Percentiles rank a stretch among this genome's conserved stretches.
Evolutionary conservation across 2,329 filamentous ascomycete species (phyloP).

Genomic region (Epichloe baconii): DNA sequence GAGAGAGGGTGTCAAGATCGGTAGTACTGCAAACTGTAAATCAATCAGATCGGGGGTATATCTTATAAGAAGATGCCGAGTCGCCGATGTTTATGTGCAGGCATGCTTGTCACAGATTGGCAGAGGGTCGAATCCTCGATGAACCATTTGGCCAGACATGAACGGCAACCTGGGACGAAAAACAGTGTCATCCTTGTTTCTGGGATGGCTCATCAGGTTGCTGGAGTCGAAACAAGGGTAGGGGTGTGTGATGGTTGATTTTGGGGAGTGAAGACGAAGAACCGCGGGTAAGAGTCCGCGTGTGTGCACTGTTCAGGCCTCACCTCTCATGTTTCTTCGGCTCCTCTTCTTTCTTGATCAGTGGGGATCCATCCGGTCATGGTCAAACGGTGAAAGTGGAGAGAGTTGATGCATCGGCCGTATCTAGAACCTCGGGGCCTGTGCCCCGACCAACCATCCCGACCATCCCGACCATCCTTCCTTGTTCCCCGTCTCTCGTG

Average conservation of each 20-base stretch:
- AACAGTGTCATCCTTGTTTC: constrained; percentile 2
- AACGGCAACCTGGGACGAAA: constrained; percentile 7
- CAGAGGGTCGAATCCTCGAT: constrained; percentile 8
- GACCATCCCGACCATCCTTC: neutral
- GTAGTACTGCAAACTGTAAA: constrained; percentile 4
- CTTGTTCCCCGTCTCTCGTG: neutral
- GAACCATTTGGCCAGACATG: constrained; percentile 2
- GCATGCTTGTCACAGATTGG: constrained; percentile 10
- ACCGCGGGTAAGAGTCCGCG: neutral
- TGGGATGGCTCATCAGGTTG: neutral
- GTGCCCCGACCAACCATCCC: constrained; percentile 5
- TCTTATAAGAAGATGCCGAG: constrained; percentile 7
- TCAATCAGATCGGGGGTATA: constrained; percentile 12
- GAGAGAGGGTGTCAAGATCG: neutral
- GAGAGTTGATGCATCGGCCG: constrained; percentile 11
- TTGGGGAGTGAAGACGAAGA: neutral
- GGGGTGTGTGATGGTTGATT: neutral
- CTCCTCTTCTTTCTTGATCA: constrained; percentile 12
- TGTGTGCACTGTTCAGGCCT: neutral
- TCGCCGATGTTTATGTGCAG: constrained; percentile 1
- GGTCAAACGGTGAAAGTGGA: constrained; percentile 10
- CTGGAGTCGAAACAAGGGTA: neutral
- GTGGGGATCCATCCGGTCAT: constrained; percentile 8
- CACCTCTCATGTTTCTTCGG: neutral
- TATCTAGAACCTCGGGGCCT: constrained; percentile 8